A percentile compares a stretch with the other conserved stretches of the same genome.
Evolutionary conservation across 768 basidiomycete genomes (phyloP).

Genomic region (Clitopilus hobsonii): DNA sequence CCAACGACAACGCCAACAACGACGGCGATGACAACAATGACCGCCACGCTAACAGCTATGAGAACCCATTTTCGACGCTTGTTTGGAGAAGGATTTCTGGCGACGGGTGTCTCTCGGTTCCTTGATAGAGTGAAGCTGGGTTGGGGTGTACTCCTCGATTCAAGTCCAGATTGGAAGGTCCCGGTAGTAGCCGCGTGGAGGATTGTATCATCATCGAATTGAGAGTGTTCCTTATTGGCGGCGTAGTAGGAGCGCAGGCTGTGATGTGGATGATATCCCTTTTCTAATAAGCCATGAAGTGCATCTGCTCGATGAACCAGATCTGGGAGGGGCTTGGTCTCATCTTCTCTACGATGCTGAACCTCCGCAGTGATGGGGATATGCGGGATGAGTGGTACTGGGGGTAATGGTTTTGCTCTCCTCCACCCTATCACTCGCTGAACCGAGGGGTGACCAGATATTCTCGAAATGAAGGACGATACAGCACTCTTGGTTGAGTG

Average conservation of each 20-base stretch:
- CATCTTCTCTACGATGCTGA: slow-evolving; percentile 40
- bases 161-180: not conserved
- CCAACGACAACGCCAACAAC: slow-evolving; percentile 39
- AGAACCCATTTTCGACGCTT: slow-evolving; percentile 19
- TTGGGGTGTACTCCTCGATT: not conserved
- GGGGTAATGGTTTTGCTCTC: slow-evolving; percentile 52
- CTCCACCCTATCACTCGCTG: slow-evolving; percentile 35
- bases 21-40: slow-evolving; percentile 36
- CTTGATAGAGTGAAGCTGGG: not conserved
- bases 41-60: slow-evolving; percentile 26
- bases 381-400: slow-evolving; percentile 48
- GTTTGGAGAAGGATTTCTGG: slow-evolving; percentile 5
- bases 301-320: slow-evolving; percentile 46
- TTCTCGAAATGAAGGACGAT: slow-evolving; percentile 46
- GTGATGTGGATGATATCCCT: slow-evolving; percentile 48
- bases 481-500: slow-evolving; percentile 43
- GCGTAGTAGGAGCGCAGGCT: slow-evolving; percentile 28
- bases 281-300: slow-evolving; percentile 45
- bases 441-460: slow-evolving; percentile 37
- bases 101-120: not conserved
- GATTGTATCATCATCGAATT: slow-evolving; percentile 12
- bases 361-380: slow-evolving; percentile 37
- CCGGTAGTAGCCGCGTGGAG: slow-evolving; percentile 1
- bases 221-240: slow-evolving; percentile 12
- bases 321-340: slow-evolving; percentile 44